These are phyloP conservation scores for Geosmithia flava DNA, from an alignment of 2,329 filamentous ascomycete genomes.

Conservation along the genomic window DNA sequence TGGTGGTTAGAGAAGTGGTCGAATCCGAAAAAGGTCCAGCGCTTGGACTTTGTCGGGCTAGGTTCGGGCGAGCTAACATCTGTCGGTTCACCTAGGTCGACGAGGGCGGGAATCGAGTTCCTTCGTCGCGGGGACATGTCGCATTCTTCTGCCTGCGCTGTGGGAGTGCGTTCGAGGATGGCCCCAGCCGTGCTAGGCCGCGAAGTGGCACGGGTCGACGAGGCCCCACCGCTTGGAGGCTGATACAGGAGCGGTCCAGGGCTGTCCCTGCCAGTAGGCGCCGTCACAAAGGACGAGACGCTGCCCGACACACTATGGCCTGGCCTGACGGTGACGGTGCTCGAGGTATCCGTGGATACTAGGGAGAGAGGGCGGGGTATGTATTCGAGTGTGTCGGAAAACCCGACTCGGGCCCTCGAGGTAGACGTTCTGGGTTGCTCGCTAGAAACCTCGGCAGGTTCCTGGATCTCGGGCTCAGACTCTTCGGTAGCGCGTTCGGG, in stretches of 20 bases:
- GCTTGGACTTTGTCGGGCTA: slow-evolving; percentile 41
- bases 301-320: slow-evolving; percentile 68
- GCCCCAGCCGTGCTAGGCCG: slow-evolving; percentile 61
- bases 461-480: neutral
- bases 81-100: slow-evolving; percentile 23
- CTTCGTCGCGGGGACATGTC: slow-evolving; percentile 33
- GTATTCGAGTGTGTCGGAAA: slow-evolving; percentile 74
- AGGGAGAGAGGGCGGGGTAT: slow-evolving; percentile 74
- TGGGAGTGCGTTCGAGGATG: slow-evolving; percentile 40
- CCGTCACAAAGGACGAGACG: slow-evolving; percentile 65
- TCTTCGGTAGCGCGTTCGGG: neutral
- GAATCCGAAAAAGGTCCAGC: slow-evolving; percentile 51
- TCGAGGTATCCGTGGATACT: slow-evolving; percentile 74
- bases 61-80: slow-evolving; percentile 12
- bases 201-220: slow-evolving; percentile 10
- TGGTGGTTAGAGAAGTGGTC: slow-evolving; percentile 36
- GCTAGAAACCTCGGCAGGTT: neutral
- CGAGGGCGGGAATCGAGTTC: slow-evolving; percentile 46
- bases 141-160: slow-evolving; percentile 4
- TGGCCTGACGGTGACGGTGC: slow-evolving; percentile 56
- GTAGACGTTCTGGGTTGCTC: slow-evolving; percentile 10
- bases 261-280: slow-evolving; percentile 29
- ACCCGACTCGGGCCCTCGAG: slow-evolving; percentile 59
- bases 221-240: slow-evolving; percentile 17
- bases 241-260: slow-evolving; percentile 8